Base-by-base conservation (phyloP, 257 asterid species). In the Osmanthus fragrans region DNA sequence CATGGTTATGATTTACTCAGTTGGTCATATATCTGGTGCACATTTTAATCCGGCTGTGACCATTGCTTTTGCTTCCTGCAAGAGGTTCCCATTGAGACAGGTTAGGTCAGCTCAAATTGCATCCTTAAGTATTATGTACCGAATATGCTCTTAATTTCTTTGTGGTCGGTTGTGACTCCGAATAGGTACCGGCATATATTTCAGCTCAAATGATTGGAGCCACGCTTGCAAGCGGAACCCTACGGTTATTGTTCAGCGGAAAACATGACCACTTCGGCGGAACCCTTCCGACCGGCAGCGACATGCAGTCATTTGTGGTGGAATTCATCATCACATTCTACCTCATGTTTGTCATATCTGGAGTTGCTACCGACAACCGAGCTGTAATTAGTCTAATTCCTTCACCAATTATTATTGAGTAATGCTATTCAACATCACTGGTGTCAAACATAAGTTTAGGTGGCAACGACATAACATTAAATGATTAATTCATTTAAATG, bases 251-350 rank as follows among this genome's bases (percentile, higher is more conserved):
- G 39, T 84, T 84, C 25, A 65, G 25, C 13, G 69, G 80, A 11
- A 68, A 64, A 12, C 77, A 81, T 54, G 73, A 81, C 27, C 78
- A 84, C n/a, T 81, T 84, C 66, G 70, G 64, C 21, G 85, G 83
- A 34, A 84, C 88, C 7, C 63, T 78, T 70, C 88, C 88, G 19
- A 19, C 77, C 16, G 85, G 84, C 68, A 75, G 80, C 25, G 15
- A 84, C 16, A 2, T 75, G 39, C 85, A 84, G 29, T 80, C 85
- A 60, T 70, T 84, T 15, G 60, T 79, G 3, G 11, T 84, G 13
- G 88, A 81, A 34, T 76, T 84, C 67, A 77, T 82, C 7, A 70
- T 77, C 75, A 81, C 88, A 47, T 84, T 84, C 76, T 76, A 76
- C 33, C 81, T 84, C 32, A 75, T 79, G 82, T 84, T 84, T 12